Base-by-base conservation (phyloP, 1,284 basidiomycete species). In the Papiliotrema flavescens region DNA sequence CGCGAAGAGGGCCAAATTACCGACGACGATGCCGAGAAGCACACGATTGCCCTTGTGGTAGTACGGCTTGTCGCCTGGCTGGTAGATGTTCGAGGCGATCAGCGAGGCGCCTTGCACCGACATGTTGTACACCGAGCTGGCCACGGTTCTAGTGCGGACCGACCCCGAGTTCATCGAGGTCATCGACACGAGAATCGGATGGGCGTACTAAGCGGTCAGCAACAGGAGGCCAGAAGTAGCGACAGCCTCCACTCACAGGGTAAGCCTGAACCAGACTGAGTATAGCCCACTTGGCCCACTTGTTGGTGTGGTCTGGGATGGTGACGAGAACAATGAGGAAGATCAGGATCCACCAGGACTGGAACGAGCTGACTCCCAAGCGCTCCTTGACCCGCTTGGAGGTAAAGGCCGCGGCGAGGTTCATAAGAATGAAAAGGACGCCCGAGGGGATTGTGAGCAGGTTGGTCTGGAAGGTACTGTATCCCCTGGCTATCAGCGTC, bases 381-480 rank as follows among this genome's bases (percentile, higher is more conserved):
- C 74, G 62, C 20, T 68, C 61, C 6, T 70, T 62, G 54, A 67
- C 36, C 19, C 58, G 45, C 36, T 68, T 66, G 26, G 67, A 63
- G 2, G 59, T 43, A 35, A 57, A 63, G 0, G 68, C 62, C n/a
- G 75, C 45, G 11, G 42, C 41, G 47, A 76, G 43, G 53, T 69
- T 69, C 52, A 65, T 65, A 55, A 74, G 42, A 53, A 76, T 69
- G 24, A 66, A 72, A 17, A 76, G 47, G 19, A 72, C 58, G 3
- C 57, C 53, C 13, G 54, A 49, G 0, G 76, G 76, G 28, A 77
- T 69, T 7, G 61, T 59, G 40, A 78, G 67, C 8, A 77, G 58
- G 60, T 77, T 77, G 36, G 75, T 74, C 34, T 71, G 63, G 61
- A 78, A 67, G 0, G 70, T 73, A 19, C 54, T 65, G 65, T 73